These are phyloP conservation scores for Skeletonema costatum DNA, from an alignment of 108 stramenopile genomes.

Conservation along the genomic window DNA sequence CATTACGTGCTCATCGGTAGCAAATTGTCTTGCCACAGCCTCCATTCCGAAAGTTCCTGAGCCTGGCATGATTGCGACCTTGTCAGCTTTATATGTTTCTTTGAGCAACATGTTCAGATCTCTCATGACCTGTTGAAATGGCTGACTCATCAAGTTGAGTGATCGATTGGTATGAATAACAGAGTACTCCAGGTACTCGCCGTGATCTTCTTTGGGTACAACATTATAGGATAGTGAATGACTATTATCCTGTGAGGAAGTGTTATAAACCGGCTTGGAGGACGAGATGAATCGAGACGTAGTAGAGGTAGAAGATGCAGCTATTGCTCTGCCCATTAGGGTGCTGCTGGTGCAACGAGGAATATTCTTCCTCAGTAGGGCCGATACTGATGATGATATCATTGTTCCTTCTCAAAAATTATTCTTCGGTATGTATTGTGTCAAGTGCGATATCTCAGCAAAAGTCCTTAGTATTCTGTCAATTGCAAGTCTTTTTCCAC, in stretches of 20 bases:
- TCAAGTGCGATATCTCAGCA: background rate
- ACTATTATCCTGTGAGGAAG: background rate
- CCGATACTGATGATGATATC: background rate
- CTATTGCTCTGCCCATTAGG: background rate
- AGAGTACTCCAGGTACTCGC: slow-evolving; percentile 82
- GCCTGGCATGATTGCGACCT: slow-evolving; percentile 92
- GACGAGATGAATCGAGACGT: background rate
- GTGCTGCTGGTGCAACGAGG: background rate
- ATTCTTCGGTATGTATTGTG: background rate
- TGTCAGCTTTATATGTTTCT: slow-evolving; percentile 87
- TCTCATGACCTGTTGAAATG: slow-evolving; percentile 91
- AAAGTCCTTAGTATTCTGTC: too few relatives aligned
- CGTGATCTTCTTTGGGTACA: slow-evolving; percentile 76
- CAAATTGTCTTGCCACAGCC: slow-evolving; percentile 92
- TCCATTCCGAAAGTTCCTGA: slow-evolving; percentile 91
- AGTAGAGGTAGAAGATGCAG: background rate
- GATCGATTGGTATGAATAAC: slow-evolving; percentile 93
- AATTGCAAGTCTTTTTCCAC: too few relatives aligned
- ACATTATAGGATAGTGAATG: slow-evolving; percentile 35
- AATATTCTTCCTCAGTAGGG: background rate
- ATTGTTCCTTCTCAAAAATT: background rate
- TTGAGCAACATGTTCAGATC: slow-evolving; percentile 85
- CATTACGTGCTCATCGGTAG: slow-evolving; percentile 88
- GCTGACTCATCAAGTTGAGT: slow-evolving; percentile 90
- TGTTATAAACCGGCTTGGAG: background rate